Conservation (phyloP, 1,284 basidiomycete species). For the Boletus smithii region DNA sequence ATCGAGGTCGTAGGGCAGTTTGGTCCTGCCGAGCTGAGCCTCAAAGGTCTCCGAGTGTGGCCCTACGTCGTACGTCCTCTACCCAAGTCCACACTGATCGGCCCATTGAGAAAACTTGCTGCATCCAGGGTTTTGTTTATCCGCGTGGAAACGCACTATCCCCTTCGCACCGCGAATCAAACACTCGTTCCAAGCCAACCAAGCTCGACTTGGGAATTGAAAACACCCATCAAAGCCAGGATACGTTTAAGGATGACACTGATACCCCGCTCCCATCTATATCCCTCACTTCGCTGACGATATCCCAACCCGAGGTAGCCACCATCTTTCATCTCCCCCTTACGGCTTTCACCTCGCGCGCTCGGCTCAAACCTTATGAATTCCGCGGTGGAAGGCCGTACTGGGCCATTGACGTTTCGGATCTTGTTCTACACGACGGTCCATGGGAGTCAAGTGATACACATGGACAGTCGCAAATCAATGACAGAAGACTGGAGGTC, state of each 20-base stretch:
- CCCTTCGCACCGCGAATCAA: too few relatives aligned
- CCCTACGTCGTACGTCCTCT: conserved; percentile 63
- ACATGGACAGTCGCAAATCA: too few relatives aligned
- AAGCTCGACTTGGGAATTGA: too few relatives aligned
- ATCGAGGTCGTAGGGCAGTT: conserved; percentile 65
- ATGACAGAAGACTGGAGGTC: conserved; percentile 57
- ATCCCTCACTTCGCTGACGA: conserved; percentile 47
- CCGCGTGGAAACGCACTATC: conserved; percentile 22
- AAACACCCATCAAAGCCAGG: too few relatives aligned
- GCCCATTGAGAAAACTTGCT: too few relatives aligned
- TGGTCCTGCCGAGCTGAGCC: conserved; percentile 58
- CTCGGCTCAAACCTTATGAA: conserved; percentile 47
- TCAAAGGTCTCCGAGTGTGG: conserved; percentile 64
- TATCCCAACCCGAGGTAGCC: conserved; percentile 64
- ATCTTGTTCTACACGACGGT: conserved; percentile 44
- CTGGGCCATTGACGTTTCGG: conserved; percentile 65
- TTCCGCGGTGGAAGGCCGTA: conserved; percentile 63
- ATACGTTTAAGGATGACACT: too few relatives aligned
- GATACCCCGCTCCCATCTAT: conserved; percentile 61
- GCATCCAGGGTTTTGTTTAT: conserved; percentile 69
- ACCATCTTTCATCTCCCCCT: conserved; percentile 70
- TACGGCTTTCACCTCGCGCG: conserved; percentile 43
- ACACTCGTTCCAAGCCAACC: too few relatives aligned
- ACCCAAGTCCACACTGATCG: too few relatives aligned
- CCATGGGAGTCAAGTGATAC: too few relatives aligned